Base-by-base conservation (phyloP, 352 stramenopile genomes). In the Globisporangium camurandrum region DNA sequence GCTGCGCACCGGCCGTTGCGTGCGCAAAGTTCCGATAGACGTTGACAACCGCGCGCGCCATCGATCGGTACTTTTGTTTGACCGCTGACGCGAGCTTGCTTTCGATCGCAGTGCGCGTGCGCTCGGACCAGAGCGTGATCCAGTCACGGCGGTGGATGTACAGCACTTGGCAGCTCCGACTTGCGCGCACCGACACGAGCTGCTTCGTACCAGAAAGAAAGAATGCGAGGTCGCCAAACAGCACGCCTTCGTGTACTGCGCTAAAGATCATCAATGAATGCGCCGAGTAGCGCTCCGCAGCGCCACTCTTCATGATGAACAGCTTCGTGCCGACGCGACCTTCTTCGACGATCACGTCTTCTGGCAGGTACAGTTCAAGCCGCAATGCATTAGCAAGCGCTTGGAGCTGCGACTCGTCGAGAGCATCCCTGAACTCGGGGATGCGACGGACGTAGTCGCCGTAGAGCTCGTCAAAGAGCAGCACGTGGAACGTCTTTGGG, bases 21-120 rank as follows among this genome's bases (percentile, higher is more conserved):
- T 57, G 50, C 42, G 64, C 51, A 14, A 72, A 49, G 42, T 72
- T 72, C 41, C 56, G 66, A 33, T 59, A 47, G 17, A 72, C 66
- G 41, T 61, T 69, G 16, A 54, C 24, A 12, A 62, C 66, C 7
- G 57, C 51, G 4, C 33, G 26, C 22, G 44, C 40, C 17, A 58
- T 49, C 1, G 50, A 51, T 6, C 28, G 28, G 20, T 67, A 57
- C 43, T 72, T 69, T 12, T 20, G 30, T 2, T 50, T 47, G 49
- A 69, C 58, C 2, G 48, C 39, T 2, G 64, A 51, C 2, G 54
- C 26, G 19, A 72, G 45, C 33, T 60, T 59, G 3, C 37, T 23
- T 33, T 72, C 64, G 14, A 72, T 37, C 6, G 54, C n/a, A 4
- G 48, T 3, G 24, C 64, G 56, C 10, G 37, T 56, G 0, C 30